These are phyloP conservation scores for Eremochloa ophiuroides DNA, from an alignment of 176 grass and related monocot genomes.

Conservation along the genomic window DNA sequence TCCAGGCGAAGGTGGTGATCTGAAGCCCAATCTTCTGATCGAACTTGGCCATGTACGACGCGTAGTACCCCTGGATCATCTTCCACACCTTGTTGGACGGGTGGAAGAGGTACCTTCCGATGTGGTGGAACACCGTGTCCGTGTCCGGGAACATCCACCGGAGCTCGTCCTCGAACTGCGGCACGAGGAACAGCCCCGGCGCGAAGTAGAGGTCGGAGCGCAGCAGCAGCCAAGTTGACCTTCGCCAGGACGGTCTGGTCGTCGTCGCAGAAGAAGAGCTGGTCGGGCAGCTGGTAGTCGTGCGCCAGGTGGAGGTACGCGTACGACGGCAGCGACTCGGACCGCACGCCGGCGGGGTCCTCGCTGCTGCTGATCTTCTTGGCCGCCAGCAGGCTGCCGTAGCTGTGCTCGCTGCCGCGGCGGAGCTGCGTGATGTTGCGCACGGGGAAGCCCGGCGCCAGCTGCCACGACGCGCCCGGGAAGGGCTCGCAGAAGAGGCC, in stretches of 20 bases:
- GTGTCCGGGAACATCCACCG: constrained; percentile 65
- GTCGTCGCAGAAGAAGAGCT: constrained; percentile 67
- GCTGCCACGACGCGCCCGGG: constrained; percentile 51
- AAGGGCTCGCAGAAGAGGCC: constrained; percentile 69
- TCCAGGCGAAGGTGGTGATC: constrained; percentile 24
- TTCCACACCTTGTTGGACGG: constrained; percentile 63
- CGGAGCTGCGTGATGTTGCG: constrained; percentile 29
- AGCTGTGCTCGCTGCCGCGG: constrained; percentile 46
- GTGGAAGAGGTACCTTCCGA: constrained; percentile 75
- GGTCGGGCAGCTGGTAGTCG: constrained; percentile 45
- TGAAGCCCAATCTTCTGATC: constrained; percentile 52
- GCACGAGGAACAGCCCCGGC: constrained; percentile 60
- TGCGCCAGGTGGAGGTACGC: constrained; percentile 53
- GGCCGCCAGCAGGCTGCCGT: constrained; percentile 26
- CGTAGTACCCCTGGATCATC: constrained; percentile 50
- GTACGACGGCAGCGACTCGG: constrained; percentile 41
- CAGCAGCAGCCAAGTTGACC: constrained; percentile 69
- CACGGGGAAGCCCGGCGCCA: constrained; percentile 34
- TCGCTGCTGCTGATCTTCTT: constrained; percentile 20
- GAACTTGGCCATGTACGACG: constrained; percentile 43
- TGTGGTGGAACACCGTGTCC: constrained; percentile 67
- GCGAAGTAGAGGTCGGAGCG: constrained; percentile 71
- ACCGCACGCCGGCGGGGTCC: not conserved
- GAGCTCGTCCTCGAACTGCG: constrained; percentile 64
- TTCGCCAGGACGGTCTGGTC: constrained; percentile 46